Evolutionary conservation across 805 yeast genomes (phyloP).

Genomic region (Sugiyamaella floridensis): DNA sequence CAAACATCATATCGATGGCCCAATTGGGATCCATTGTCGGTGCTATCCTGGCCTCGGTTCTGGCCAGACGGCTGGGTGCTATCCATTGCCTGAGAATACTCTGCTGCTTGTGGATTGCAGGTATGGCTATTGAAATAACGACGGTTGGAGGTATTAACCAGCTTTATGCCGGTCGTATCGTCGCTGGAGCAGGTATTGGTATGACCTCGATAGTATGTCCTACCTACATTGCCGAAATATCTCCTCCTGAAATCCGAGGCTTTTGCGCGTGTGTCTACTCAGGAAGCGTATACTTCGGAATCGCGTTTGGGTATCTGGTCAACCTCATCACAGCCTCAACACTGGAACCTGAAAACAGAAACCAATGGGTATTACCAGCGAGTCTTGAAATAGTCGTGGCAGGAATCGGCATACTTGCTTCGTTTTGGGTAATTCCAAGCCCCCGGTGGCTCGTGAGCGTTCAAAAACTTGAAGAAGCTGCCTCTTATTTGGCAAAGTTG

Average conservation of each 20-base stretch:
- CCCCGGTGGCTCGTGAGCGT: conserved; percentile 47
- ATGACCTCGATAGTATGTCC: conserved; percentile 53
- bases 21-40: conserved; percentile 53
- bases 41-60: conserved; percentile 40
- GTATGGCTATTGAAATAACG: conserved; percentile 44
- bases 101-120: conserved; percentile 40
- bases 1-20: conserved; percentile 54
- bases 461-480: conserved; percentile 37
- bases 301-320: conserved; percentile 43
- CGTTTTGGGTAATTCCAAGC: conserved; percentile 42
- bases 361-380: conserved; percentile 51
- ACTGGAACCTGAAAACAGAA: conserved; percentile 21
- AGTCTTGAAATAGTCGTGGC: conserved; percentile 43
- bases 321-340: conserved; percentile 19
- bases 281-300: conserved; percentile 53
- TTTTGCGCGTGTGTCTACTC: conserved; percentile 46
- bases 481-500: conserved; percentile 35
- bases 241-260: conserved; percentile 49
- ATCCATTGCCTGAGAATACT: conserved; percentile 41
- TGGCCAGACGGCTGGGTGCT: conserved; percentile 48
- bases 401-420: conserved; percentile 38
- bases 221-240: conserved; percentile 45
- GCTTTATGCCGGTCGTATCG: conserved; percentile 47
- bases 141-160: conserved; percentile 35
- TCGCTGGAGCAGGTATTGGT: conserved; percentile 53